Base-by-base conservation (phyloP, 2,329 filamentous ascomycete genomes). In the Pseudocercospora musae region DNA sequence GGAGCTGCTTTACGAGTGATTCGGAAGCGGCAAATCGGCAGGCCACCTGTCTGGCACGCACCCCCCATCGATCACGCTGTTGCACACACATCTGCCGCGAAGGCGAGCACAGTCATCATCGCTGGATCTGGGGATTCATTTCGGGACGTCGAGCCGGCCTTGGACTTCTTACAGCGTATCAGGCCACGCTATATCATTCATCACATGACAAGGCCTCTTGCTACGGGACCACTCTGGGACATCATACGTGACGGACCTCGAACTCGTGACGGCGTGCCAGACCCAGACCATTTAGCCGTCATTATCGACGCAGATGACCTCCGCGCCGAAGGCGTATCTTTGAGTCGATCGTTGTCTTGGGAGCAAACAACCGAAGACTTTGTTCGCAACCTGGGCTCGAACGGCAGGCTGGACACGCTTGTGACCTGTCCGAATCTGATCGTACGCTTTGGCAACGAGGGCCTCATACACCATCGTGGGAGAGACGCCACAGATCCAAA, bases 391-490 rank as follows among this genome's bases (percentile, higher is more conserved):
- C 65, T 75, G 20, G 73, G 73, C 6, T 72, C 70, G 5, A 73
- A 75, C 67, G 73, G 73, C 4, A 63, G 70, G 25, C 66, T 75
- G 10, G 73, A 75, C 44, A 75, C 73, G 4, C 66, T 75, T 6
- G 73, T 74, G 8, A 75, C 73, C 33, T 75, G 73, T 60, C 73
- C 73, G 0, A 75, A 75, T 50, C 62, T 75, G 9, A 72, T 75
- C 23, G 72, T 75, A 8, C 65, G 73, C n/a, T 75, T 75, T 33
- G 73, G 73, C 18, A 70, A 62, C 52, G 71, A 74, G 55, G 73
- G 71, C 10, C 65, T 74, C 13, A 74, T 75, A 27, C 69, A 75
- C 49, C 73, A 75, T 60, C 69, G 72, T 23, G 73, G 73, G 9
- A 64, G 73, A 42, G 73, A 74, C 70, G 73, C 72, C n/a, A 69